Evolutionary conservation across 768 basidiomycete genomes (phyloP).

Genomic region (Lactarius akahatsu): DNA sequence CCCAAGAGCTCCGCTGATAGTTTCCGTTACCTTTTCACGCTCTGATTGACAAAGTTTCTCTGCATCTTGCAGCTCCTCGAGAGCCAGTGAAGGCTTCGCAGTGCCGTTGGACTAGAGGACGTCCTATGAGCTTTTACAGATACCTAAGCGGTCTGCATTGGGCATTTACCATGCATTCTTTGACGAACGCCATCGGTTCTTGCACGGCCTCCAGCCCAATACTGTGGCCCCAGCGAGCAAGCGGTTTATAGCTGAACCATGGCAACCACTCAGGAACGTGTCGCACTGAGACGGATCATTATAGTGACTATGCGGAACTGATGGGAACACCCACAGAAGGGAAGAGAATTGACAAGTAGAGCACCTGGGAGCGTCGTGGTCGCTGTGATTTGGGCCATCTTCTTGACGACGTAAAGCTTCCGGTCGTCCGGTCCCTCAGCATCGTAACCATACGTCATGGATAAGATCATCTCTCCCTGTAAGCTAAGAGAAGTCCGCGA

Average conservation of each 20-base stretch:
- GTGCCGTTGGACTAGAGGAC: constrained; percentile 6
- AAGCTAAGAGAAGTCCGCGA: not conserved
- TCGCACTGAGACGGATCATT: not conserved
- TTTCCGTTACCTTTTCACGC: not conserved
- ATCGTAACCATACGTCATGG: constrained; percentile 17
- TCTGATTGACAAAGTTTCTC: not conserved
- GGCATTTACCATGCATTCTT: constrained; percentile 3
- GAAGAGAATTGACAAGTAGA: constrained; percentile 12
- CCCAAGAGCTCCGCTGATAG: constrained; percentile 1
- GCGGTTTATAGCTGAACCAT: constrained; percentile 18
- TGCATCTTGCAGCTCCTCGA: constrained; percentile 8
- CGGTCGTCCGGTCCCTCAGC: constrained; percentile 4
- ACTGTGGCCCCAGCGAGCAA: constrained; percentile 1
- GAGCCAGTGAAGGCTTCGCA: constrained; percentile 19
- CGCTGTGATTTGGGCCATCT: not conserved
- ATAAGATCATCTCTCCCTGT: constrained; percentile 13
- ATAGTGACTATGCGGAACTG: not conserved
- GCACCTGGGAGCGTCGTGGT: constrained; percentile 3
- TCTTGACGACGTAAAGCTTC: not conserved
- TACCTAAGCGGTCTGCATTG: not conserved
- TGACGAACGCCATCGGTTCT: constrained; percentile 3
- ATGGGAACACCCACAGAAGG: not conserved
- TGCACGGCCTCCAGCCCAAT: constrained; percentile 3
- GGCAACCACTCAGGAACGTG: constrained; percentile 18
- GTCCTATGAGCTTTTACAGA: not conserved